A percentile compares a stretch with the other conserved stretches of the same genome.
These are phyloP conservation scores for Tolypocladium album DNA, from an alignment of 2,329 filamentous ascomycete species.

Conservation along the genomic window DNA sequence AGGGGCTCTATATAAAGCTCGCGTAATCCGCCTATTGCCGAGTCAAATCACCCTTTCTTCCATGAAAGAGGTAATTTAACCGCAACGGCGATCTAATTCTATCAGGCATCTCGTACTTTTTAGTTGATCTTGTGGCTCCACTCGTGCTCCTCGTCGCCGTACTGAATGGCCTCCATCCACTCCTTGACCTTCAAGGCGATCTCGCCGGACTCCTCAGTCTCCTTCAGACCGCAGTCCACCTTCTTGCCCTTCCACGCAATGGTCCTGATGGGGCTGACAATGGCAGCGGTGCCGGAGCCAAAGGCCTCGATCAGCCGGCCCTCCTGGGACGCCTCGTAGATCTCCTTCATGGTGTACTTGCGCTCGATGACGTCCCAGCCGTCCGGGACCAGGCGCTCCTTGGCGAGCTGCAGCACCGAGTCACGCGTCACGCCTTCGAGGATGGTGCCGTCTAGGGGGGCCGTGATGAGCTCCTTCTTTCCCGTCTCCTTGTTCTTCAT, in stretches of 20 bases:
- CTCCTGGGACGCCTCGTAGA: conserved; percentile 71
- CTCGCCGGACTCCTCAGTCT: conserved; percentile 77
- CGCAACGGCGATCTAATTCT: not conserved
- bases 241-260: conserved; percentile 81
- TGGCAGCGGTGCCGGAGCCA: conserved; percentile 84
- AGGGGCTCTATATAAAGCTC: not conserved
- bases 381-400: conserved; percentile 70
- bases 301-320: conserved; percentile 89
- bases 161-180: conserved; percentile 94
- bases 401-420: conserved; percentile 75
- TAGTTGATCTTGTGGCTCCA: conserved; percentile 60
- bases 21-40: not conserved
- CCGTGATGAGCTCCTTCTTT: conserved; percentile 86
- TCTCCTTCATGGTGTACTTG: conserved; percentile 83
- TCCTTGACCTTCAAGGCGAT: conserved; percentile 81
- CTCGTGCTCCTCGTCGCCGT: conserved; percentile 81
- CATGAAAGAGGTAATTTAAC: not conserved
- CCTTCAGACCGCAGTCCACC: conserved; percentile 73
- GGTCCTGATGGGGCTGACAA: conserved; percentile 79
- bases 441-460: conserved; percentile 92
- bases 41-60: not conserved
- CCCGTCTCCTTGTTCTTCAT: conserved; percentile 79
- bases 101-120: not conserved
- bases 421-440: conserved; percentile 91
- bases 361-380: conserved; percentile 85